Evolutionary conservation across 208 protist genomes (phyloP).

Genomic region (Trypanosomatidae sp.): DNA sequence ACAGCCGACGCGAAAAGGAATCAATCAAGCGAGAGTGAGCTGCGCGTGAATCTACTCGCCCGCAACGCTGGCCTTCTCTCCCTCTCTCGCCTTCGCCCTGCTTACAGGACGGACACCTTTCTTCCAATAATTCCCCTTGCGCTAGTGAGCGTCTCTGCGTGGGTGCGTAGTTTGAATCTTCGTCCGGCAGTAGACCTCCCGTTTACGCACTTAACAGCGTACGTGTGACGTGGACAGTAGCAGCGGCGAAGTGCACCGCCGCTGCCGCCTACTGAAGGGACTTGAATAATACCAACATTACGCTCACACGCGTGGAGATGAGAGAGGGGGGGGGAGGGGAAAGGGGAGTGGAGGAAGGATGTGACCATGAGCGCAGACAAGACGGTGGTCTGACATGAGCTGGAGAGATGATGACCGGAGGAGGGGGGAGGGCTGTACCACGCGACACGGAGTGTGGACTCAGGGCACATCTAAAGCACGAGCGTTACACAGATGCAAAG

Average conservation of each 20-base stretch:
- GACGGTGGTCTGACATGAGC: neutral
- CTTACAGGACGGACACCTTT: neutral
- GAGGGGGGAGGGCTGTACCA: neutral
- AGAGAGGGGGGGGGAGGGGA: neutral
- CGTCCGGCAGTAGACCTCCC: neutral
- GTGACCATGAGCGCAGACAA: neutral
- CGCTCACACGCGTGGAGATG: neutral
- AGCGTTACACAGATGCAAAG: neutral
- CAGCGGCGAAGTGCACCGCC: neutral
- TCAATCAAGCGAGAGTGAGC: neutral
- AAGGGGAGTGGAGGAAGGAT: neutral
- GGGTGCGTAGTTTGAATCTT: neutral
- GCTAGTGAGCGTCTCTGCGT: neutral
- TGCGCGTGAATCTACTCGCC: neutral
- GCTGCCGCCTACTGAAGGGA: neutral
- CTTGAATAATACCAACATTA: no score
- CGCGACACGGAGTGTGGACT: neutral
- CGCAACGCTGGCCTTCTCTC: neutral
- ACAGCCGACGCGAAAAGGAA: neutral
- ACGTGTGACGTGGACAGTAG: neutral
- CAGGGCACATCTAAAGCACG: neutral
- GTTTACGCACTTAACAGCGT: neutral
- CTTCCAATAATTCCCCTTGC: neutral
- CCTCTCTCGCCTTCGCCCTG: neutral
- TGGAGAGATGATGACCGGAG: neutral